Base-by-base conservation (phyloP, 2,329 filamentous ascomycete species). In the Exophiala sp. region DNA sequence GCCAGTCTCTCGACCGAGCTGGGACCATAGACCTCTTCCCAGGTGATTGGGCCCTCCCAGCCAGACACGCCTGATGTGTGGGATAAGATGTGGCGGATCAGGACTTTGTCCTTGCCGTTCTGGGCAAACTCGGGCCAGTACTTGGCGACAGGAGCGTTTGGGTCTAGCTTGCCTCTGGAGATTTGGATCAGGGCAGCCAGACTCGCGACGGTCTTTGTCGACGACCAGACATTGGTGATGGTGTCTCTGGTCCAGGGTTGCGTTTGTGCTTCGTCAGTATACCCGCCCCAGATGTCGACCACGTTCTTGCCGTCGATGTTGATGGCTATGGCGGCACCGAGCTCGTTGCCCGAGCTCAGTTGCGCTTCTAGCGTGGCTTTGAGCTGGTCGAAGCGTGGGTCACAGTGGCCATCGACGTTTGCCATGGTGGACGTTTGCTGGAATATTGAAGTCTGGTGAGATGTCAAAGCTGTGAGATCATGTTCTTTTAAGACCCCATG, bases 111-210 rank as follows among this genome's bases (percentile, higher is more conserved):
- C 44, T 77, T 76, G 35, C 72, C 74, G 16, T 73, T 71, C 10
- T 57, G 65, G 0, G 64, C 72, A 50, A 77, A 77, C 41, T 77
- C 75, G 1, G 75, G 75, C 75, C 75, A 78, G 64, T 77, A 72
- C 36, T 68, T 65, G 1, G 69, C 57, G 1, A 78, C 71, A 1
- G 68, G 68, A 10, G 67, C 72, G 41, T 71, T 55, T 1, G 67
- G 60, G 49, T 69, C 63, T 1, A 78, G 51, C 0, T 69, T 55
- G 2, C 72, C 72, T 3, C 72, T 69, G 42, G 74, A 69, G 32
- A 73, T 66, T 5, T 75, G 70, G 18, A 76, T 61, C 18, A 75
- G 61, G 1, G 65, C 64, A 0, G 73, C 71, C 7, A 77, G 63
- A 3, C 65, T 66, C 11, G 65, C 65, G 33, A 76, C 53, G 0